These are phyloP conservation scores for Erigeron canadensis DNA, from an alignment of 129 eudicot species.

Conservation along the genomic window DNA sequence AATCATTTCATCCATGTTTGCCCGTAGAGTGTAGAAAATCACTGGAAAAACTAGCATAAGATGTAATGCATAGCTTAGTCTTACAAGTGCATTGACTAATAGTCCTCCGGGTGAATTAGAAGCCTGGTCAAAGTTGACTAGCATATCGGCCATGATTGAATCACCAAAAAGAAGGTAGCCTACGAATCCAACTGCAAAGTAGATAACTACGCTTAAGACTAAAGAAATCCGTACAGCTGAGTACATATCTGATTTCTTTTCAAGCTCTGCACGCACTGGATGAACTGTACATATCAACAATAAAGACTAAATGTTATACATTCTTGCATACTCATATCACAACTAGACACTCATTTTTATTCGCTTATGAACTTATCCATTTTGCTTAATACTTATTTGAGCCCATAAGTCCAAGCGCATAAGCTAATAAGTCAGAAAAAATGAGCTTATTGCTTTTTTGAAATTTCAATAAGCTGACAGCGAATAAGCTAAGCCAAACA, in stretches of 20 bases:
- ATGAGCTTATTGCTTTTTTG: too few species aligned
- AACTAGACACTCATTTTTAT: not conserved
- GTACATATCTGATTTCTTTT: constrained; percentile 56
- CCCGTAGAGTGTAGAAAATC: constrained; percentile 64
- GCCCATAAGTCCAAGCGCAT: too few species aligned
- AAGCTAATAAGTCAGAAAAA: too few species aligned
- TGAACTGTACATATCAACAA: constrained; percentile 49
- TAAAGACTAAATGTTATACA: not conserved
- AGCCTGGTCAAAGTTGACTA: constrained; percentile 74
- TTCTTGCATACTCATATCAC: not conserved
- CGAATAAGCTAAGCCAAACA: not conserved
- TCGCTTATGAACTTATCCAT: not conserved
- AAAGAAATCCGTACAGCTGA: constrained; percentile 62
- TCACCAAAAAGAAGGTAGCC: constrained; percentile 94
- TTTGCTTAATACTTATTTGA: not conserved
- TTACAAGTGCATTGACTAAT: constrained; percentile 54
- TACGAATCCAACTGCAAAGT: constrained; percentile 73
- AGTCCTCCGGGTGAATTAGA: constrained; percentile 49
- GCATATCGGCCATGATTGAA: constrained; percentile 76
- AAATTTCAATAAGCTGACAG: too few species aligned
- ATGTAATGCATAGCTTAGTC: constrained; percentile 84
- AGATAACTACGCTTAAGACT: constrained; percentile 56
- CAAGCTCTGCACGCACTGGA: constrained; percentile 73
- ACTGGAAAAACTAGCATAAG: constrained; percentile 87
- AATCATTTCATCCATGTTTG: constrained; percentile 70